Evolutionary conservation across 129 eudicot species (phyloP).

Genomic region (Heracleum sosnowskyi): DNA sequence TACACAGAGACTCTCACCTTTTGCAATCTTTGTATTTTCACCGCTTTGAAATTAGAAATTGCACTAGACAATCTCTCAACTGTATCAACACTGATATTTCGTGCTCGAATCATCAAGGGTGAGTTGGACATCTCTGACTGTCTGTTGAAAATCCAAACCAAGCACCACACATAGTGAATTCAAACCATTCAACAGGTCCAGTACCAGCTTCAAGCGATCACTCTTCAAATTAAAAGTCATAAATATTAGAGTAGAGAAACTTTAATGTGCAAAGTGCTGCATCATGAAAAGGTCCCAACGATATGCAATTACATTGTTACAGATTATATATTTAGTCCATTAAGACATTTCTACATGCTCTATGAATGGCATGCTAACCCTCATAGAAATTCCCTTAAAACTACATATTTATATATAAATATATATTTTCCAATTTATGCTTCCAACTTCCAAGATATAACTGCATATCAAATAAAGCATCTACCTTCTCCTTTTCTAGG

Average conservation of each 20-base stretch:
- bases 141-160: conserved; percentile 45
- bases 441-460: neutral
- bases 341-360: neutral
- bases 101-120: conserved; percentile 39
- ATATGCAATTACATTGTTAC: neutral
- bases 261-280: neutral
- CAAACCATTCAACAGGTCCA: conserved; percentile 35
- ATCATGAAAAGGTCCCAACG: neutral
- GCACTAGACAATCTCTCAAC: conserved; percentile 36
- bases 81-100: conserved; percentile 37
- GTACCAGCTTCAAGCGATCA: conserved; percentile 55
- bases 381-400: neutral
- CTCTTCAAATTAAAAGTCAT: conserved; percentile 19
- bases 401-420: too few relatives aligned
- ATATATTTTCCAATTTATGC: neutral
- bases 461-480: neutral
- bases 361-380: neutral
- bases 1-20: conserved; percentile 34
- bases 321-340: neutral
- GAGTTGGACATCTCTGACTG: conserved; percentile 37
- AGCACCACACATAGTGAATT: conserved; percentile 52
- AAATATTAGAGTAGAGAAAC: conserved; percentile 6
- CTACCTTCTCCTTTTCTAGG: conserved; percentile 63
- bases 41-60: conserved; percentile 29
- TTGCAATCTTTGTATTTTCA: conserved; percentile 50